Evolutionary conservation across 169 alveolate species (phyloP), one percentile per base, ranked within the genome.

Genomic region (Cyclospora cayetanensis): DNA sequence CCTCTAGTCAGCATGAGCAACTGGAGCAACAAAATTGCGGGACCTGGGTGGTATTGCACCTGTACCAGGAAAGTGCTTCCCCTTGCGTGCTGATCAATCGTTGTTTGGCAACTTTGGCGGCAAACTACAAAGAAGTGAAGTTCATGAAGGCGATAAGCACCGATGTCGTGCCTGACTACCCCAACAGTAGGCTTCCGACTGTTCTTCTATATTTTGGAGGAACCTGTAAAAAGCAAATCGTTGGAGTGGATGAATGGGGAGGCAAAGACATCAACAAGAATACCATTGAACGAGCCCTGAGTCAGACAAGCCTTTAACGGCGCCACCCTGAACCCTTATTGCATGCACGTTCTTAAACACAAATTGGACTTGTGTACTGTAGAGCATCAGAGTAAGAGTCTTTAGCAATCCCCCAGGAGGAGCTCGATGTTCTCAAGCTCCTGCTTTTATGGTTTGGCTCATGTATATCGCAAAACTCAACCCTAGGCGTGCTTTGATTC

Each of bases 131-230:
- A 35, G 92, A 93, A 12, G 84, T 95, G 55, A 95, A 95, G 91
- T 95, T 95, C 92, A 94, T 95, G 4, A 95, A 95, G 79, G 97
- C 96, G 27, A 66, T 95, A 18, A 93, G 92, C 20, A 90, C 66
- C 11, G 92, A 94, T 60, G 80, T 95, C 27, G 77, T 95, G 25
- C 96, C 96, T 37, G 92, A 93, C 86, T 95, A 93, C 80, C 97
- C 97, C 0, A 96, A 94, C 74, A 65, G 76, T n/a, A 95, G 93
- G 29, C 41, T 95, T 15, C 97, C 97, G 1, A 93, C 95, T 1
- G 53, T 95, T 29, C 92, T 95, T 25, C 92, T 95, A n/a, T 95
- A 95, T 55, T 92, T 90, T 70, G 94, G 91, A 52, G 97, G 97
- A n/a, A 34, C 80, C 12, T 95, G 96, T 52, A 89, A 68, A 31